Base-by-base conservation (phyloP, 345 rosid genomes). In the Noccaea caerulescens region DNA sequence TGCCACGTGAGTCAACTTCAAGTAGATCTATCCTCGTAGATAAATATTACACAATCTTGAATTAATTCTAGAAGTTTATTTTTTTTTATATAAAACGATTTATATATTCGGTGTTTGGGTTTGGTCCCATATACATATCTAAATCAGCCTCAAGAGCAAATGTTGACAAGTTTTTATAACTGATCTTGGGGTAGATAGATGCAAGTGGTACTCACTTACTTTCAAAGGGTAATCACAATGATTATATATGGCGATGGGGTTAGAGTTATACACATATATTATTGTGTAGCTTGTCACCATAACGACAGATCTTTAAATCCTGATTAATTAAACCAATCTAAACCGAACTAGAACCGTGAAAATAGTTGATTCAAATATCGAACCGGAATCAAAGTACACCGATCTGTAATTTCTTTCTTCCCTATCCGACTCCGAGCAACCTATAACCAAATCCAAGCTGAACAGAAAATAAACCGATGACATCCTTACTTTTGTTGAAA, bases 1-100 rank as follows among this genome's bases (percentile, higher is more conserved):
- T 72, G 71, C 76, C 76, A 72, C 76, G 71, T 72, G 76, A 72
- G n/a, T 44, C 56, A 44, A 72, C 46, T 16, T 54, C 4, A 34
- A 46, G 43, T 71, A 59, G 67, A 70, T 50, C 44, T 59, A 36
- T 52, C 8, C 3, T 68, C 7, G 25, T 34, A 4, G 55, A 11
- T 10, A 8, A 27, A 42, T 27, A 4, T 16, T 44, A 14, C 9
- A 44, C 36, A 11, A 8, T 58, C 49, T 58, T 58, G 49, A 23
- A 36, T 58, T 46, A 8, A 45, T 23, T 34, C 1, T 44, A 34
- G 1, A 34, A 2, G 8, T 38, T 58, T 4, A 8, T 27, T 14
- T 38, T 58, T 4, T 14, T 10, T 4, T 10, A 14, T 10, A 41
- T 41, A 41, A 38, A 13, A 55, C 59, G 43, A 36, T 27, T 27